Conservation (phyloP, 441 rosid genomes). For the Pelargonium cotyledonis region DNA sequence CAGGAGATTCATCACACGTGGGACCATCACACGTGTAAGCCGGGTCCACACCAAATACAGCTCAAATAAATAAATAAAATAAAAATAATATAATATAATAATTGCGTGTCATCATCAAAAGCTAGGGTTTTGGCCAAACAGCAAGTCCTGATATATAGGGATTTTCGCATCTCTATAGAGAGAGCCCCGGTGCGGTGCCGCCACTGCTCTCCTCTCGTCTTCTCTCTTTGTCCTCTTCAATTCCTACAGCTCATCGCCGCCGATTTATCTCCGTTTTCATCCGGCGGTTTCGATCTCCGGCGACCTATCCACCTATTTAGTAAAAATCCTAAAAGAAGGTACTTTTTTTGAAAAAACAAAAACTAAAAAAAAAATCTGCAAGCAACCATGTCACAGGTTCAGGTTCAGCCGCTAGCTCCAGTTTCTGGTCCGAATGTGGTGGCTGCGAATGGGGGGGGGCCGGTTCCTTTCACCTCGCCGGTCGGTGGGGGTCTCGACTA, state of each 20-base stretch:
- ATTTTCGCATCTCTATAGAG: neutral
- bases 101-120: neutral
- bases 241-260: neutral
- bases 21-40: neutral
- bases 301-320: neutral
- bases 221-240: neutral
- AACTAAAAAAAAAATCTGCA: no score
- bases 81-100: no score
- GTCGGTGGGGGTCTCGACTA: conserved; percentile 52
- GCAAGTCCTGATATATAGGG: neutral
- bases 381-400: conserved; percentile 15
- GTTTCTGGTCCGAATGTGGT: conserved; percentile 14
- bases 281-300: neutral
- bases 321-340: neutral
- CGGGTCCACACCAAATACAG: no score
- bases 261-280: neutral
- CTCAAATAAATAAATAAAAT: no score
- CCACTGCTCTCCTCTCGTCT: neutral
- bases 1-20: neutral
- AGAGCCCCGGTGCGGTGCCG: neutral
- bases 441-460: conserved; percentile 26
- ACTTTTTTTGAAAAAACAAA: neutral
- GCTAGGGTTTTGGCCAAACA: neutral
- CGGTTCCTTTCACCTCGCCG: conserved; percentile 34
- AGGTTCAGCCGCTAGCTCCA: neutral